Evolutionary conservation across 768 basidiomycete species (phyloP), one percentile per base, ranked within the genome.

Genomic region (Cyathus striatus): DNA sequence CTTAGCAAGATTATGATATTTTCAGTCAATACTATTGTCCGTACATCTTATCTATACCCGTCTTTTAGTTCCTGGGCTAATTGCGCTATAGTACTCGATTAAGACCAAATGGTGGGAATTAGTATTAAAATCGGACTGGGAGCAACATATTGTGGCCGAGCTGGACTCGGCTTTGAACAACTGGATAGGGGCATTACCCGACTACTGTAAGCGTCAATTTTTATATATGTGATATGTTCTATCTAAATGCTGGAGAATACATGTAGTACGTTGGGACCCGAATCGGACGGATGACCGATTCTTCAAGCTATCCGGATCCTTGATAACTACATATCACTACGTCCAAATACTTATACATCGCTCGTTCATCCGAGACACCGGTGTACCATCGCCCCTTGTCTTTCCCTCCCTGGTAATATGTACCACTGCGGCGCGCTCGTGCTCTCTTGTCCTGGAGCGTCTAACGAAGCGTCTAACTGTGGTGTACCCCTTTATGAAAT

Each of bases 401-500:
- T 68, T 71, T 48, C 75, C 75, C 13, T 78, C 74, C 1, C 65
- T 78, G 16, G 72, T 76, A 2, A 79, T 77, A 40, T 81, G 75
- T 55, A 66, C 78, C 23, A 63, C 83, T 36, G 74, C 86, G 1
- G 80, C 85, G 0, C 66, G 85, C 5, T 80, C 81, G 1, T 78
- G 73, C 38, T 70, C 69, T 13, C 82, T 81, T 42, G 69, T 88
- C 18, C 56, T 81, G 41, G 80, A 83, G 43, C 60, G 68, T 9
- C 66, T 68, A 37, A 59, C 66, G 24, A 56, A 43, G 38, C 60
- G 64, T 2, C 50, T 40, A 17, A 10, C 27, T 10, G 27, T 16
- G 27, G 16, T 30, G 10, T 10, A 10, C 10, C 27, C 27, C 10
- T 16, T 10, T 30, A 30, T 30, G 27, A 10, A 30, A 16, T 10